These are phyloP conservation scores for Pulchroboletus neoregius DNA, from an alignment of 1,284 basidiomycete species.

Conservation along the genomic window DNA sequence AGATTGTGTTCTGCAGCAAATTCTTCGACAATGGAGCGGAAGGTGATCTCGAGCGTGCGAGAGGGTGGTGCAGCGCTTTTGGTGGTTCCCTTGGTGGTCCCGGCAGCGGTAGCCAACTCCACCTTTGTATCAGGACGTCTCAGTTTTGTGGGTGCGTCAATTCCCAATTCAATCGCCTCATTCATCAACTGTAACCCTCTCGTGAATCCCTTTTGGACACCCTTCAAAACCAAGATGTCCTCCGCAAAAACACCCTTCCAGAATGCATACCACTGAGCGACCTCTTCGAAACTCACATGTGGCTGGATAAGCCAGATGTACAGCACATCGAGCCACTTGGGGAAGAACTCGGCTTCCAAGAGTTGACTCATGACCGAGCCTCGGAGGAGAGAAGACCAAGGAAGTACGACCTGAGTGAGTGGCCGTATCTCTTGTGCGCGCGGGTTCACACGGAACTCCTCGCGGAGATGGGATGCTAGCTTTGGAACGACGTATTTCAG, in stretches of 20 bases:
- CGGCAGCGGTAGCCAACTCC: slow-evolving; percentile 35
- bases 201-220: slow-evolving; percentile 76
- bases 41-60: slow-evolving; percentile 77
- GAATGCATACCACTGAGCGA: slow-evolving; percentile 86
- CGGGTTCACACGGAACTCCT: slow-evolving; percentile 86
- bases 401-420: slow-evolving; percentile 64
- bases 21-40: slow-evolving; percentile 89
- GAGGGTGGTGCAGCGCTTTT: slow-evolving; percentile 35
- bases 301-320: slow-evolving; percentile 89
- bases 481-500: slow-evolving; percentile 91
- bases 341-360: slow-evolving; percentile 89
- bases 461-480: slow-evolving; percentile 74
- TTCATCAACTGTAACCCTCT: slow-evolving; percentile 90
- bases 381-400: slow-evolving; percentile 75
- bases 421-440: slow-evolving; percentile 84
- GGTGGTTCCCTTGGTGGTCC: slow-evolving; percentile 15
- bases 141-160: slow-evolving; percentile 63
- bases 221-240: slow-evolving; percentile 57
- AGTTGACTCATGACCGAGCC: slow-evolving; percentile 76
- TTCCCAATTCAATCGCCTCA: slow-evolving; percentile 80
- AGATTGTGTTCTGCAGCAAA: slow-evolving; percentile 80
- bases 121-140: slow-evolving; percentile 59
- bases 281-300: slow-evolving; percentile 80
- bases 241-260: slow-evolving; percentile 85
- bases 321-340: slow-evolving; percentile 91